Conservation (phyloP, 202 grass and related monocot species). For the Bolboschoenoplectus hybrid region DNA sequence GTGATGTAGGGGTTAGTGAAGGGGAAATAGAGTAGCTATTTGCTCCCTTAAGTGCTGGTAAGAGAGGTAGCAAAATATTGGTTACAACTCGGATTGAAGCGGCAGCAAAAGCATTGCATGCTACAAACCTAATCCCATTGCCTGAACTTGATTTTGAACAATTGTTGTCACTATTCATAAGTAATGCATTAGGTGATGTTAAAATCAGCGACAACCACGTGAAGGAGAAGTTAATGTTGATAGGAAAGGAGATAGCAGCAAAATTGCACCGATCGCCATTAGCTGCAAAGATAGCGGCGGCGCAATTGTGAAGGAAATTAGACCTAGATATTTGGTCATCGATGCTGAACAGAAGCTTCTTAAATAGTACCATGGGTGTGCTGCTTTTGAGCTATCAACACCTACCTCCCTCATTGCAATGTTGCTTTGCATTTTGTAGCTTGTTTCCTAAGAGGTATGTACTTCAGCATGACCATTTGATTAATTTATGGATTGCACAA, state of each 20-base stretch:
- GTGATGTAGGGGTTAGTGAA: background rate
- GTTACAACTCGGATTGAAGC: conserved; percentile 39
- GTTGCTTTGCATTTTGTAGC: conserved; percentile 44
- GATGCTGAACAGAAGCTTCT: background rate
- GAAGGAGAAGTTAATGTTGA: background rate
- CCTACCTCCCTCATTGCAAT: conserved; percentile 19
- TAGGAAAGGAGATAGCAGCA: background rate
- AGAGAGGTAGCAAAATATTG: conserved; percentile 37
- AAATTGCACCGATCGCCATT: conserved; percentile 39
- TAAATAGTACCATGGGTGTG: conserved; percentile 32
- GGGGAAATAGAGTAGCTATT: background rate
- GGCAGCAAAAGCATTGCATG: background rate
- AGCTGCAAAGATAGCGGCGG: conserved; percentile 30
- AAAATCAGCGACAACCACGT: background rate
- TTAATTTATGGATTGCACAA: conserved; percentile 42
- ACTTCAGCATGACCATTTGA: background rate
- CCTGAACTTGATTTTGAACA: background rate
- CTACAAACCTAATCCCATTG: background rate
- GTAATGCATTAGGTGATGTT: conserved; percentile 18
- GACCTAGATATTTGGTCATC: conserved; percentile 2
- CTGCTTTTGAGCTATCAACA: conserved; percentile 45
- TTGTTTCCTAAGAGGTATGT: conserved; percentile 37
- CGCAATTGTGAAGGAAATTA: background rate
- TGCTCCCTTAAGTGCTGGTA: background rate
- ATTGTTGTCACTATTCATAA: conserved; percentile 39